Conservation (phyloP, 2,329 filamentous ascomycete species). For the Xylaria multiplex region DNA sequence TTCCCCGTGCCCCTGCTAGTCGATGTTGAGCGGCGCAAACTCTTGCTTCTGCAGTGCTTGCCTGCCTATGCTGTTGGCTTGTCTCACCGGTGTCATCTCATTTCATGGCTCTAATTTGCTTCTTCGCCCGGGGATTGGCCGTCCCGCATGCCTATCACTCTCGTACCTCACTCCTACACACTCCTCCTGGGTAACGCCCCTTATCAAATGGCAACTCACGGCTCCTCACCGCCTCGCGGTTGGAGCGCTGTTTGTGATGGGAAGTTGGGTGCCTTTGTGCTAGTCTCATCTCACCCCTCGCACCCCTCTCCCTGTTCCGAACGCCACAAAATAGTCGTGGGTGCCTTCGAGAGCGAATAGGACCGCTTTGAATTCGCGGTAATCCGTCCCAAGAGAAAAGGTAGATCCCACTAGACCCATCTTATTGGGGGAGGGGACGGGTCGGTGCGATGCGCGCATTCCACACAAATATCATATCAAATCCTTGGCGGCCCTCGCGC, state of each 20-base stretch:
- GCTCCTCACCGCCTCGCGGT: slow-evolving; percentile 32
- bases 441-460: slow-evolving; percentile 37
- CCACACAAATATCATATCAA: slow-evolving; percentile 17
- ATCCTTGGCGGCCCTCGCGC: slow-evolving; percentile 28
- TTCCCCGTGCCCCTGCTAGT: slow-evolving; percentile 22
- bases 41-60: slow-evolving; percentile 16
- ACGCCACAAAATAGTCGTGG: slow-evolving; percentile 12
- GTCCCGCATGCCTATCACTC: slow-evolving; percentile 32
- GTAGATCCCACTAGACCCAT: slow-evolving; percentile 23
- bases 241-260: slow-evolving; percentile 13
- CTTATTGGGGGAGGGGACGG: slow-evolving; percentile 25
- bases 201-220: slow-evolving; percentile 11
- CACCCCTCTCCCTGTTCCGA: neutral
- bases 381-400: slow-evolving; percentile 11
- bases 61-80: slow-evolving; percentile 27
- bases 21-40: slow-evolving; percentile 19
- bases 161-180: slow-evolving; percentile 12
- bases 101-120: slow-evolving; percentile 27
- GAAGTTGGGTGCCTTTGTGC: slow-evolving; percentile 21
- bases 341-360: slow-evolving; percentile 6
- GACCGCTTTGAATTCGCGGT: slow-evolving; percentile 17
- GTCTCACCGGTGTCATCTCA: slow-evolving; percentile 28
- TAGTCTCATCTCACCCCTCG: slow-evolving; percentile 23
- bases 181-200: slow-evolving; percentile 11
- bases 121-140: slow-evolving; percentile 17